Conservation (phyloP, 805 yeast species). For the Sporopachydermia quercuum region DNA sequence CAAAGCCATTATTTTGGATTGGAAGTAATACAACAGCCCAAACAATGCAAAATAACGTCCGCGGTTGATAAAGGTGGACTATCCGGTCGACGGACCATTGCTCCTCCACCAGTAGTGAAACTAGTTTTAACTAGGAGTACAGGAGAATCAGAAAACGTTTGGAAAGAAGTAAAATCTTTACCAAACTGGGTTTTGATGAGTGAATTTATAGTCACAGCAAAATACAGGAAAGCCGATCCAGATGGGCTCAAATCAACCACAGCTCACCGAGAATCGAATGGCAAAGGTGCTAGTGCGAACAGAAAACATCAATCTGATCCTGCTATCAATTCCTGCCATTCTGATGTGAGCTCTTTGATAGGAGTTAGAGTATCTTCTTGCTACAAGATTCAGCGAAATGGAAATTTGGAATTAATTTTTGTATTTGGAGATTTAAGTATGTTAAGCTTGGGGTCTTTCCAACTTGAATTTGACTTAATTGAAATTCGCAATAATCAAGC, state of each 20-base stretch:
- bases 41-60: not conserved
- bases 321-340: not conserved
- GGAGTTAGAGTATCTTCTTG: not conserved
- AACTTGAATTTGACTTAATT: constrained; percentile 10
- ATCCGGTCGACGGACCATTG: not conserved
- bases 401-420: constrained; percentile 5
- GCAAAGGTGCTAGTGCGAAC: no score
- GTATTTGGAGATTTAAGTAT: constrained; percentile 12
- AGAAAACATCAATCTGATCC: not conserved
- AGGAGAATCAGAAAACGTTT: no score
- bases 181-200: not conserved
- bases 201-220: not conserved
- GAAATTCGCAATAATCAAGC: constrained; percentile 12
- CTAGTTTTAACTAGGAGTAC: not conserved
- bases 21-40: not conserved
- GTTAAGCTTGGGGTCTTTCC: constrained; percentile 10
- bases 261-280: not conserved
- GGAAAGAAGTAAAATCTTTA: not conserved
- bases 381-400: constrained; percentile 1
- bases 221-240: not conserved
- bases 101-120: not conserved
- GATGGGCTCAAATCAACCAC: not conserved
- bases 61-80: constrained; percentile 1
- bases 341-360: not conserved
- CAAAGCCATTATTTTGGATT: not conserved